Conservation (phyloP, 352 stramenopile species). For the Thraustotheca clavata region DNA sequence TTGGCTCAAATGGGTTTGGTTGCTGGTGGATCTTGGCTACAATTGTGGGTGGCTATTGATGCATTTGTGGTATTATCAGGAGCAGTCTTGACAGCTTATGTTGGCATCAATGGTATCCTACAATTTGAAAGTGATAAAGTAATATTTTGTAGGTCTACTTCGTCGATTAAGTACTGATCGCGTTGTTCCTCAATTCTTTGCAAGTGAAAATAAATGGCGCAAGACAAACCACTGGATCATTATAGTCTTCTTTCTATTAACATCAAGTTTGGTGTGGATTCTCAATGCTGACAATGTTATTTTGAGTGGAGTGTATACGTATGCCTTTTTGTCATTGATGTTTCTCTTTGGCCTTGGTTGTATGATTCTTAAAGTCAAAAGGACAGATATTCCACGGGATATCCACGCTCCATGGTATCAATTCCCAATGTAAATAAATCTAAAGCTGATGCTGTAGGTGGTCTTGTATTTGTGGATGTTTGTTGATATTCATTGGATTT, state of each 20-base stretch:
- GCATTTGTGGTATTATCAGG: conserved; percentile 84
- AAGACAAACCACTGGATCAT: conserved; percentile 81
- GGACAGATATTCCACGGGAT: conserved; percentile 80
- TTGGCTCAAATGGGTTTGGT: conserved; percentile 62
- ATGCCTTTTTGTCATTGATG: conserved; percentile 88
- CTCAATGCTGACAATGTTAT: conserved; percentile 73
- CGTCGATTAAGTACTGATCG: conserved; percentile 72
- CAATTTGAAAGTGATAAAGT: neutral
- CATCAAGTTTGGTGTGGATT: conserved; percentile 64
- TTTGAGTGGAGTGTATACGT: conserved; percentile 87
- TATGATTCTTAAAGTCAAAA: conserved; percentile 90
- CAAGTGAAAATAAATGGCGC: conserved; percentile 51
- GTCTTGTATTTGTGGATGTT: conserved; percentile 56
- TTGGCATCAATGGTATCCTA: conserved; percentile 77
- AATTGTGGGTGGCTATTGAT: conserved; percentile 50
- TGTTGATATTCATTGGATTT: conserved; percentile 56
- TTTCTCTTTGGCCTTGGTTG: conserved; percentile 85
- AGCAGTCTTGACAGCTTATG: conserved; percentile 81
- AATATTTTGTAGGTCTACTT: conserved; percentile 30
- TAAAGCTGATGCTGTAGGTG: too few relatives aligned
- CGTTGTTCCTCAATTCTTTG: conserved; percentile 50
- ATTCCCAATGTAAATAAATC: too few relatives aligned
- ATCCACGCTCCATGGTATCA: conserved; percentile 62
- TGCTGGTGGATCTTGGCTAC: conserved; percentile 33
- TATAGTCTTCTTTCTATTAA: conserved; percentile 61